Percentiles rank a stretch among this genome's conserved stretches.
These are phyloP conservation scores for Penicillium sp. DNA, from an alignment of 2,329 filamentous ascomycete genomes.

Conservation along the genomic window DNA sequence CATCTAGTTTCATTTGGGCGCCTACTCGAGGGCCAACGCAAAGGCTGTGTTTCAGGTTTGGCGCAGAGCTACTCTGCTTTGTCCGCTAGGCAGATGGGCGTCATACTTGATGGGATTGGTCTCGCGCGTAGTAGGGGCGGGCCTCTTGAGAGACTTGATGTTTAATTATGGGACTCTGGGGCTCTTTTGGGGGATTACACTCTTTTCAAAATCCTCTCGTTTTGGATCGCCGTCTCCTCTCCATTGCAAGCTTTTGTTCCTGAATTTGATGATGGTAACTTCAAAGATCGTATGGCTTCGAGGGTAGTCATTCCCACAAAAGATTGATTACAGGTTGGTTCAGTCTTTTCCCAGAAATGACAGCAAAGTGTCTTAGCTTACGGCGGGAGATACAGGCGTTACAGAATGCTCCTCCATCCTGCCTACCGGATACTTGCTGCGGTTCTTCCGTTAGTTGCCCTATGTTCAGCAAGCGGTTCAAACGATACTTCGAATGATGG, in stretches of 20 bases:
- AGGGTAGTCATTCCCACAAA: slow-evolving; percentile 28
- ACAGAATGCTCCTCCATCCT: slow-evolving; percentile 40
- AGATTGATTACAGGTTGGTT: slow-evolving; percentile 23
- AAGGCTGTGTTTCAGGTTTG: slow-evolving; percentile 28
- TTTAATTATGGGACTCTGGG: slow-evolving; percentile 19
- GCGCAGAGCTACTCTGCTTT: slow-evolving; percentile 9
- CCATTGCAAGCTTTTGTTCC: not conserved
- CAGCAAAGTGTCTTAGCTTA: slow-evolving; percentile 16
- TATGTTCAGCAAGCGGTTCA: slow-evolving; percentile 26
- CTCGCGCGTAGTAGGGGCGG: slow-evolving; percentile 21
- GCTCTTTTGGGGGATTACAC: slow-evolving; percentile 4
- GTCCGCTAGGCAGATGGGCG: slow-evolving; percentile 7
- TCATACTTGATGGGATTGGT: slow-evolving; percentile 14
- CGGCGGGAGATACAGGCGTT: slow-evolving; percentile 21
- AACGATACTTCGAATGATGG: slow-evolving; percentile 22
- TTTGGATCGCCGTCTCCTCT: not conserved
- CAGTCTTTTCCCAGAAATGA: not conserved
- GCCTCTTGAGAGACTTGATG: slow-evolving; percentile 6
- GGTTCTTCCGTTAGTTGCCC: slow-evolving; percentile 25
- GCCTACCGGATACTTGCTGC: slow-evolving; percentile 30
- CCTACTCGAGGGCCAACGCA: slow-evolving; percentile 25
- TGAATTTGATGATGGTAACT: slow-evolving; percentile 28
- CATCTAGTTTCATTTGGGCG: slow-evolving; percentile 35
- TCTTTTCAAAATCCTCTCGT: slow-evolving; percentile 8
- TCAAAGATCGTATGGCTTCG: slow-evolving; percentile 23